Evolutionary conservation across 306 rosid genomes (phyloP).

Genomic region (Inga laurina): DNA sequence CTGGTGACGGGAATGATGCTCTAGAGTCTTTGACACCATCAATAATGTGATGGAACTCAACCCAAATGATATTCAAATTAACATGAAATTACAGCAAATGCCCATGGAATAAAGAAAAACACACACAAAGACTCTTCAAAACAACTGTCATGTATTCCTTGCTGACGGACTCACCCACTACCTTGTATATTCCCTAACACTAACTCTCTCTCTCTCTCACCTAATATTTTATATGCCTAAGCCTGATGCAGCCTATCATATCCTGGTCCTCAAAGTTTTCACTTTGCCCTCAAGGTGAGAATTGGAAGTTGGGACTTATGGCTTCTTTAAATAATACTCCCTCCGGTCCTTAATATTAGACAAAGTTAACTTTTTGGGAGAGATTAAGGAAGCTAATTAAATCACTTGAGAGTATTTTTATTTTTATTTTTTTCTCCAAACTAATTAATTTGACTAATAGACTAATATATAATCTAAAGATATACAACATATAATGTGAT

Average conservation of each 20-base stretch:
- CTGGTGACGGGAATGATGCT: too few relatives aligned
- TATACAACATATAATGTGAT: too few relatives aligned
- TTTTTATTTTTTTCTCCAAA: too few relatives aligned
- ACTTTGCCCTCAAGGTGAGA: neutral
- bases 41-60: too few relatives aligned
- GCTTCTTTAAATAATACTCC: neutral
- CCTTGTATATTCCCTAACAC: neutral
- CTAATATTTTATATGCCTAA: neutral
- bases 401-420: too few relatives aligned
- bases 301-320: neutral
- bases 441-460: too few relatives aligned
- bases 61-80: neutral
- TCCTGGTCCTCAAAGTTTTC: neutral
- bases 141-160: neutral
- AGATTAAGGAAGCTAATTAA: too few relatives aligned
- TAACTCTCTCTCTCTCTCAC: neutral
- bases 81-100: neutral
- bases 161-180: neutral
- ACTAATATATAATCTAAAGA: too few relatives aligned
- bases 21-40: too few relatives aligned
- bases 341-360: too few relatives aligned
- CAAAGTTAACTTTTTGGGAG: too few relatives aligned
- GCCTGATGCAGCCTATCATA: neutral
- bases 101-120: neutral
- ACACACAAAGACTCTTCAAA: neutral